phyloP scores from a whole-genome alignment of 1,284 basidiomycete species.

The Cryptococcus sp. region DNA sequence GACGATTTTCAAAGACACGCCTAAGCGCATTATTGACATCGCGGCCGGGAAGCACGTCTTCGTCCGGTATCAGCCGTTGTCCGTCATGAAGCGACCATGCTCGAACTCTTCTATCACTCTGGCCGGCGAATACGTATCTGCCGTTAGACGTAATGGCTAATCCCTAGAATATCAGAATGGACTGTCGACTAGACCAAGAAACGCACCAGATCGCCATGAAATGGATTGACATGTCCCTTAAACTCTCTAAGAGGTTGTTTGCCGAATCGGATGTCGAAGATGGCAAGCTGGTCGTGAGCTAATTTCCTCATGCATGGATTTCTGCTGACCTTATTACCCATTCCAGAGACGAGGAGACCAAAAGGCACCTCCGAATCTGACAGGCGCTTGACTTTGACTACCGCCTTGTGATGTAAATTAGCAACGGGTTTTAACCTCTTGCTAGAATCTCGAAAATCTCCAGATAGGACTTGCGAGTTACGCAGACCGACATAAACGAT shows the following conservation, averaged over 20 bases:
- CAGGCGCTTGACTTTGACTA: constrained; percentile 34
- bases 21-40: neutral
- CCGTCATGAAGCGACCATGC: constrained; percentile 16
- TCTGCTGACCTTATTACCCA: constrained; percentile 28
- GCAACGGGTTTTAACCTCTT: neutral
- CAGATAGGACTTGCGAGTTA: constrained; percentile 1
- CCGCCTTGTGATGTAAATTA: constrained; percentile 14
- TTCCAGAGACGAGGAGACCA: constrained; percentile 34
- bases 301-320: neutral
- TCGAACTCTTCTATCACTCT: constrained; percentile 31
- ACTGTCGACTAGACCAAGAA: neutral
- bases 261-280: constrained; percentile 38
- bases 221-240: constrained; percentile 34
- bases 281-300: constrained; percentile 20
- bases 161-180: constrained; percentile 9
- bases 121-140: constrained; percentile 29
- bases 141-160: constrained; percentile 31
- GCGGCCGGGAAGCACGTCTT: neutral
- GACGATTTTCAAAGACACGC: neutral
- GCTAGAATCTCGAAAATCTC: neutral
- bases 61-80: neutral
- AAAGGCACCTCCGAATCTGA: constrained; percentile 38
- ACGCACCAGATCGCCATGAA: constrained; percentile 26
- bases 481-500: constrained; percentile 33
- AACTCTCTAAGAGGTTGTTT: constrained; percentile 19